Conservation (phyloP, 2,329 filamentous ascomycete species). For the Triangularia verruculosa region DNA sequence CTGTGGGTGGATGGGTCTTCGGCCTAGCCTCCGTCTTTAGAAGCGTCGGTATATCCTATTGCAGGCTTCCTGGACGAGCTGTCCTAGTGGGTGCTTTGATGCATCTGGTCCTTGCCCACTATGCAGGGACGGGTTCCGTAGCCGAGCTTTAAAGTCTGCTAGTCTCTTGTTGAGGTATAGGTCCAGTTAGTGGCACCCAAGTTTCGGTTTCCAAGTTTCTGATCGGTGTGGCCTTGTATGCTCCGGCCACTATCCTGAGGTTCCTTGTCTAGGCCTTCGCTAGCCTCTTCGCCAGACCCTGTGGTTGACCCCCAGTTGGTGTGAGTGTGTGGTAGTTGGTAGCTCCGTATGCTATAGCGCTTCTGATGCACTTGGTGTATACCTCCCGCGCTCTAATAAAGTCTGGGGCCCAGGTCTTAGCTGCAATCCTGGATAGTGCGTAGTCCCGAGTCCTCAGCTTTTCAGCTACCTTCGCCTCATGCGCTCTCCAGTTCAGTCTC, state of each 20-base stretch:
- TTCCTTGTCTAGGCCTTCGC: conserved; percentile 2
- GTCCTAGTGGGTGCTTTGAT: no score
- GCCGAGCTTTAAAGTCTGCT: conserved; percentile 5
- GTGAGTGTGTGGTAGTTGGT: neutral
- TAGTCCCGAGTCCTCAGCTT: conserved; percentile 1
- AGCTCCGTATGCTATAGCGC: neutral
- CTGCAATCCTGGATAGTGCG: neutral
- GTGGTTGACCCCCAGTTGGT: neutral
- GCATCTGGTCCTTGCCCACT: no score
- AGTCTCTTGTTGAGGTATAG: conserved; percentile 11
- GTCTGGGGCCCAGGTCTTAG: neutral
- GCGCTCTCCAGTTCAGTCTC: no score
- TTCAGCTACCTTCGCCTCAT: neutral
- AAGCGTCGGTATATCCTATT: no score
- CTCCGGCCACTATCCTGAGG: neutral
- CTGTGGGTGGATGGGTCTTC: no score
- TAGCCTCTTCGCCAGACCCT: neutral
- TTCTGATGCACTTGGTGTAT: neutral
- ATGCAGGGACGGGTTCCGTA: neutral
- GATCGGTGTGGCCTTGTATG: neutral
- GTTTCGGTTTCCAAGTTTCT: conserved; percentile 4
- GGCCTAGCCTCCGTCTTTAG: no score
- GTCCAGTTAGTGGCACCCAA: conserved; percentile 3
- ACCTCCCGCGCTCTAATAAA: neutral
- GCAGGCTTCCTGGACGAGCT: no score